Evolutionary conservation across 345 rosid species (phyloP).

Genomic region (Aethionema arabicum): DNA sequence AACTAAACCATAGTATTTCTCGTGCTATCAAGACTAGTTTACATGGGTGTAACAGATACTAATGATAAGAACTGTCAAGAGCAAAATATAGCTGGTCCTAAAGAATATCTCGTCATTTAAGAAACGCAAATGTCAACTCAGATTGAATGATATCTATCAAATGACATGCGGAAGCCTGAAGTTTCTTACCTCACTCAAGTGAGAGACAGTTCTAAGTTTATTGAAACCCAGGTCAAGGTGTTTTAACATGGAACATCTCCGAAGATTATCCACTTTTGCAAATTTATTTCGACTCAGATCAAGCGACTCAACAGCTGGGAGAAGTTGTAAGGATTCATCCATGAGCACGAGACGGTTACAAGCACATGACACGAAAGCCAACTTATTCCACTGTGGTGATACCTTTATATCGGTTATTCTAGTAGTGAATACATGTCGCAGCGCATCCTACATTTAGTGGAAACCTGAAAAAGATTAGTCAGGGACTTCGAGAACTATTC

Average conservation of each 20-base stretch:
- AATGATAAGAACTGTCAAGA: constrained; percentile 9
- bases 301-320: constrained; percentile 90
- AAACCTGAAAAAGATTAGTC: constrained; percentile 24
- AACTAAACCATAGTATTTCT: constrained; percentile 14
- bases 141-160: constrained; percentile 2
- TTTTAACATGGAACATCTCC: constrained; percentile 76
- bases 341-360: constrained; percentile 81
- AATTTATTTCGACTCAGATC: constrained; percentile 97
- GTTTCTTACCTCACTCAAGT: constrained; percentile 69
- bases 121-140: constrained; percentile 13
- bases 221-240: constrained; percentile 96
- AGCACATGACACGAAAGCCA: constrained; percentile 83
- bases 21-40: neutral
- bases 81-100: neutral
- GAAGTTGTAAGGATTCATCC: constrained; percentile 98
- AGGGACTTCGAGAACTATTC: constrained; percentile 7
- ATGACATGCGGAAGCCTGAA: constrained; percentile 17
- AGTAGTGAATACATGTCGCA: constrained; percentile 91
- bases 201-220: constrained; percentile 62
- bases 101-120: neutral
- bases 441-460: constrained; percentile 64
- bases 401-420: constrained; percentile 87
- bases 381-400: constrained; percentile 82
- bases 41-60: neutral
- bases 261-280: constrained; percentile 83